Evolutionary conservation across 2,329 filamentous ascomycete genomes (phyloP).

Genomic region (Fonsecaea monophora): DNA sequence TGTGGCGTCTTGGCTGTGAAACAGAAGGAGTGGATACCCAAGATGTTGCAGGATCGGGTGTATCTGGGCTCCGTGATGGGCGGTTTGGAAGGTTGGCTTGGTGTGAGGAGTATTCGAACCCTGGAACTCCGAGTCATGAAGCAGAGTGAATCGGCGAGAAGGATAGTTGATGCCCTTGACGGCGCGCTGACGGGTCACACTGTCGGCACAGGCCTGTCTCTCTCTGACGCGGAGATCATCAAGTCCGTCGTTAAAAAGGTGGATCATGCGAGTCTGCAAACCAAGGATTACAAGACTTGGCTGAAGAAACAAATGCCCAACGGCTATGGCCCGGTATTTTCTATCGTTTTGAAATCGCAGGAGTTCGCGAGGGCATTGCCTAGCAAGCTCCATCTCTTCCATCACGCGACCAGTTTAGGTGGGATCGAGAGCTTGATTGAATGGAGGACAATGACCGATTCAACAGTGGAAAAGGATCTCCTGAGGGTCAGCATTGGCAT

Average conservation of each 20-base stretch:
- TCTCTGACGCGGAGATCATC: constrained; percentile 55
- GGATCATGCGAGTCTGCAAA: constrained; percentile 81
- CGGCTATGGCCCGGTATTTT: constrained; percentile 89
- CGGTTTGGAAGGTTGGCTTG: constrained; percentile 89
- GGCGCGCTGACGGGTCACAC: constrained; percentile 52
- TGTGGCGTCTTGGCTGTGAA: constrained; percentile 80
- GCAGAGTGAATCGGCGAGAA: constrained; percentile 74
- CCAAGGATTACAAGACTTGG: constrained; percentile 70
- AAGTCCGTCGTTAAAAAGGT: constrained; percentile 66
- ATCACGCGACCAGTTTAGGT: constrained; percentile 92
- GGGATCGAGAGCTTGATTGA: constrained; percentile 96
- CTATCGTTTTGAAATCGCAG: constrained; percentile 69
- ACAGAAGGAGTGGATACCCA: constrained; percentile 63
- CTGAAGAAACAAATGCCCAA: constrained; percentile 85
- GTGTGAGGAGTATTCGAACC: constrained; percentile 82
- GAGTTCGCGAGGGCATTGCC: constrained; percentile 72
- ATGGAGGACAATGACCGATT: constrained; percentile 91
- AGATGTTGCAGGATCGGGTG: constrained; percentile 72
- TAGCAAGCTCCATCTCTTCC: constrained; percentile 79
- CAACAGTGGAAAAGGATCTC: constrained; percentile 71
- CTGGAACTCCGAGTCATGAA: constrained; percentile 80
- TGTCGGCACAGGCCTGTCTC: constrained; percentile 47
- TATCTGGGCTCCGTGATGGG: constrained; percentile 85
- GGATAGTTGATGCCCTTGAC: constrained; percentile 75
- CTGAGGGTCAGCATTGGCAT: constrained; percentile 85